Evolutionary conservation across 2,329 filamentous ascomycete genomes (phyloP).

Genomic region (Ascochyta viciae-villosae): DNA sequence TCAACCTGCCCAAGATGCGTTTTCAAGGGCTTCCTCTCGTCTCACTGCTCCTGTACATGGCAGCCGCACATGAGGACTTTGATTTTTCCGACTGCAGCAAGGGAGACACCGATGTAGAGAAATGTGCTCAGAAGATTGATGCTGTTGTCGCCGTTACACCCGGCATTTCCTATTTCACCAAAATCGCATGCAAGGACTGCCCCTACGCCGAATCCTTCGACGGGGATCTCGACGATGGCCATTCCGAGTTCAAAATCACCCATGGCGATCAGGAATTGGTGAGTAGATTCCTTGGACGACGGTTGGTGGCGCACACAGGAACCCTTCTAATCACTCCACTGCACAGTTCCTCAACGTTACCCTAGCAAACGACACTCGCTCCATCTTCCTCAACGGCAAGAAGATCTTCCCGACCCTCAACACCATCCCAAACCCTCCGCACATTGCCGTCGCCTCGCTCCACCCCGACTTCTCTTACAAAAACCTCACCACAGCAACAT

Average conservation of each 20-base stretch:
- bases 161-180: conserved; percentile 39
- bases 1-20: conserved; percentile 20
- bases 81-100: conserved; percentile 26
- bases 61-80: conserved; percentile 13
- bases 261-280: conserved; percentile 36
- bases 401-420: conserved; percentile 36
- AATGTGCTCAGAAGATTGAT: conserved; percentile 34
- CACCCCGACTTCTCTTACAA: conserved; percentile 30
- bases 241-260: conserved; percentile 13
- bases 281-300: conserved; percentile 13
- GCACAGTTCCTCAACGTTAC: conserved; percentile 42
- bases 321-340: neutral
- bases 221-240: conserved; percentile 2
- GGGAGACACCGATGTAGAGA: conserved; percentile 11
- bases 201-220: conserved; percentile 19
- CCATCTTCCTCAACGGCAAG: conserved; percentile 34
- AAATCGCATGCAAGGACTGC: conserved; percentile 41
- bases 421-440: conserved; percentile 33
- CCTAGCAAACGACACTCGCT: conserved; percentile 37
- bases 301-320: neutral
- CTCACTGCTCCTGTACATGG: conserved; percentile 17
- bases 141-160: conserved; percentile 32
- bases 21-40: conserved; percentile 17
- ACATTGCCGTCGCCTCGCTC: conserved; percentile 28
- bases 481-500: conserved; percentile 34